Percentiles rank a stretch among this genome's conserved stretches.
Conservation (phyloP, 306 rosid species). For the Herpetospermum pedunculosum region DNA sequence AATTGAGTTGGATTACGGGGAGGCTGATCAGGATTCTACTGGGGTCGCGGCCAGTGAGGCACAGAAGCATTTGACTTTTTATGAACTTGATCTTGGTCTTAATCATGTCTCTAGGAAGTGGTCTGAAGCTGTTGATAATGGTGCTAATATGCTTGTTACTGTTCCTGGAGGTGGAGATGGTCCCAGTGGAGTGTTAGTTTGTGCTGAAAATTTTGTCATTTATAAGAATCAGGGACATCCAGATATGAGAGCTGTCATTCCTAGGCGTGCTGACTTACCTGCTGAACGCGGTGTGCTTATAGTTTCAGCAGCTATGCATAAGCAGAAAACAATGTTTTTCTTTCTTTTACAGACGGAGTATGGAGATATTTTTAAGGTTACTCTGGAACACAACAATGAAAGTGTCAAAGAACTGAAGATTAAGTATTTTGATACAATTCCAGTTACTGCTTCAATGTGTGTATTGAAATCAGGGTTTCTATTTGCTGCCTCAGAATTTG, state of each 20-base stretch:
- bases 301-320: constrained; percentile 86
- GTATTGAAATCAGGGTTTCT: constrained; percentile 81
- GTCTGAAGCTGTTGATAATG: constrained; percentile 92
- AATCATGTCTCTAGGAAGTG: constrained; percentile 95
- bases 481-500: constrained; percentile 93
- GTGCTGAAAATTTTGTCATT: constrained; percentile 92
- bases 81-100: constrained; percentile 90
- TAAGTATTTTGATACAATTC: constrained; percentile 86
- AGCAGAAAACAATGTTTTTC: constrained; percentile 70
- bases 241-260: constrained; percentile 87
- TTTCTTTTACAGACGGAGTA: constrained; percentile 92
- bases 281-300: constrained; percentile 86
- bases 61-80: constrained; percentile 67
- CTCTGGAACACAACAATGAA: constrained; percentile 65
- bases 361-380: constrained; percentile 91
- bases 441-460: constrained; percentile 89
- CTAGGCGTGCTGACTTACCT: constrained; percentile 72
- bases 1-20: constrained; percentile 82
- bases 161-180: constrained; percentile 99
- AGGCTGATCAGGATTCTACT: constrained; percentile 75
- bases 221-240: constrained; percentile 90
- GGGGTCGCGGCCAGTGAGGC: constrained; percentile 78
- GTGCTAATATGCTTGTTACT: constrained; percentile 81
- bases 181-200: constrained; percentile 90
- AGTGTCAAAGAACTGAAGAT: constrained; percentile 69